Evolutionary conservation across 371 early-diverging fungal genomes (phyloP).

Genomic region (Paramicrosporidium saccamoebae): DNA sequence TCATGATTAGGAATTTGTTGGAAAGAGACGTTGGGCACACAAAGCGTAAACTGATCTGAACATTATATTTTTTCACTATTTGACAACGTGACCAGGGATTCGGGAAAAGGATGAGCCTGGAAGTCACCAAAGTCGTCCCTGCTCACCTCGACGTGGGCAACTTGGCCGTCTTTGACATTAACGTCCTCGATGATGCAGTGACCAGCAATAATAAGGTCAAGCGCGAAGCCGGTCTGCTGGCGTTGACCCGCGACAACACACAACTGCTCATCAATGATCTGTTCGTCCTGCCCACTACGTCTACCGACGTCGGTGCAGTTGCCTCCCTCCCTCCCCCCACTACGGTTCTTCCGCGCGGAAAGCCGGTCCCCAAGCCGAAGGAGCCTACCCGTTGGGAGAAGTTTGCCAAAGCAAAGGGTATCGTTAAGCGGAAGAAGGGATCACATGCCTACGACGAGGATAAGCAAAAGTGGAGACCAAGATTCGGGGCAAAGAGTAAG

Average conservation of each 20-base stretch:
- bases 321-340: conserved; percentile 35
- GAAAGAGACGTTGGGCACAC: no score
- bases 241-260: conserved; percentile 36
- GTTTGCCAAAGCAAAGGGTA: conserved; percentile 93
- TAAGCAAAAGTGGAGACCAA: no score
- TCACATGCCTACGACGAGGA: conserved; percentile 61
- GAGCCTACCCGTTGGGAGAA: conserved; percentile 90
- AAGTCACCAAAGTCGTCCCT: conserved; percentile 25
- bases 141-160: conserved; percentile 51
- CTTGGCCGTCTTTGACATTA: conserved; percentile 37
- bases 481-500: no score
- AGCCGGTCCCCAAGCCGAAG: conserved; percentile 51
- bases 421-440: conserved; percentile 51
- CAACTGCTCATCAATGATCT: conserved; percentile 63
- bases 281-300: conserved; percentile 34
- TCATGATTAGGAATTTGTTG: no score
- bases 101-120: no score
- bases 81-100: no score
- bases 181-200: conserved; percentile 26
- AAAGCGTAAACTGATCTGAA: no score
- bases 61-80: no score
- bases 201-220: conserved; percentile 4
- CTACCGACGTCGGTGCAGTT: conserved; percentile 31
- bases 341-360: conserved; percentile 45
- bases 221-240: conserved; percentile 22